These are phyloP conservation scores for Lumnitzera racemosa DNA, from an alignment of 345 rosid species.

Conservation along the genomic window DNA sequence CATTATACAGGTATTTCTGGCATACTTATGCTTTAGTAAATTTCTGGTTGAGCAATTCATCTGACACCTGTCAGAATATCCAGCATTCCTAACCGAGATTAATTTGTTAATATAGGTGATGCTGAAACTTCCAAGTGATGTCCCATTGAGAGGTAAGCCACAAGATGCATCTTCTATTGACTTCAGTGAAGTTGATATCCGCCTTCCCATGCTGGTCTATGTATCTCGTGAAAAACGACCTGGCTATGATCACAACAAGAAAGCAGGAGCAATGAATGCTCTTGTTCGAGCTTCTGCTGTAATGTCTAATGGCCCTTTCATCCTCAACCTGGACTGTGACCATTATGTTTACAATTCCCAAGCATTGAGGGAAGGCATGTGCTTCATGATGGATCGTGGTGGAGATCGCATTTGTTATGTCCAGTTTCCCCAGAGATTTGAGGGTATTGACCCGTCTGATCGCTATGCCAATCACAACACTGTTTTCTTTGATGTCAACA, in stretches of 20 bases:
- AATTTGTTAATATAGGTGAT: constrained; percentile 10
- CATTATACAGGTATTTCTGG: constrained; percentile 21
- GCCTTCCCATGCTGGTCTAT: constrained; percentile 26
- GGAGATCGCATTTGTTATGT: constrained; percentile 18
- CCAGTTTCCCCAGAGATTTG: constrained; percentile 26
- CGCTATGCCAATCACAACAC: constrained; percentile 25
- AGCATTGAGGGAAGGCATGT: constrained; percentile 25
- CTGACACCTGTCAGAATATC: background rate
- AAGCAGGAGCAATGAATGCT: constrained; percentile 29
- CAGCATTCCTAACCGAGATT: background rate
- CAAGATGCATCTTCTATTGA: constrained; percentile 10
- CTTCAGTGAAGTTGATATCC: constrained; percentile 15
- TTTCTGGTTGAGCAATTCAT: background rate
- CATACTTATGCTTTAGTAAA: background rate
- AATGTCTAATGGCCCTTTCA: constrained; percentile 23
- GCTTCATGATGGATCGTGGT: constrained; percentile 24
- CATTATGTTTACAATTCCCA: constrained; percentile 24
- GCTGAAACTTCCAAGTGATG: constrained; percentile 20
- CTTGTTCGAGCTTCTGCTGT: constrained; percentile 19
- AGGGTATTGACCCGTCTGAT: constrained; percentile 26
- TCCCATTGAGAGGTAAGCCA: constrained; percentile 10
- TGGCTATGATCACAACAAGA: constrained; percentile 26
- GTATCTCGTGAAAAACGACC: constrained; percentile 23
- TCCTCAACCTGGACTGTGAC: constrained; percentile 19
- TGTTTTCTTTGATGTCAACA: constrained; percentile 21